Percentiles rank a stretch among this genome's conserved stretches.
phyloP scores from a whole-genome alignment of 1,284 basidiomycete genomes.

The Malassezia dermatis region DNA sequence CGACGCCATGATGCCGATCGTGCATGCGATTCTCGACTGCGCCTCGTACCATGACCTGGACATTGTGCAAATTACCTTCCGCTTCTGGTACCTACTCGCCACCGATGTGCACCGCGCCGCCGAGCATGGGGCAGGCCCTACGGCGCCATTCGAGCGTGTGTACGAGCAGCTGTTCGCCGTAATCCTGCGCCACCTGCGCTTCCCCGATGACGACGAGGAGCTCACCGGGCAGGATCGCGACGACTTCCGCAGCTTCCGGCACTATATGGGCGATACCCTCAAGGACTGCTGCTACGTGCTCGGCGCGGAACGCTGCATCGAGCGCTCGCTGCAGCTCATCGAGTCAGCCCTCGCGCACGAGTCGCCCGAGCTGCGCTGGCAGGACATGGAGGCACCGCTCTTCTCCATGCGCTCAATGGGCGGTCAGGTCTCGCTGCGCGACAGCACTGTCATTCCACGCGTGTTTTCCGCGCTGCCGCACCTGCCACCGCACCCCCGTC shows the following conservation, averaged over 20 bases:
- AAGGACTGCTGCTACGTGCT: constrained; percentile 97
- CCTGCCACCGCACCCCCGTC: constrained; percentile 77
- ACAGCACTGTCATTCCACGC: constrained; percentile 76
- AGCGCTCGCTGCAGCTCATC: constrained; percentile 70
- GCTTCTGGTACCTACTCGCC: constrained; percentile 78
- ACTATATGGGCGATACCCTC: constrained; percentile 96
- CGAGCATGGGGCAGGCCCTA: constrained; percentile 20
- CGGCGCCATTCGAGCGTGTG: constrained; percentile 60
- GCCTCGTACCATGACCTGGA: constrained; percentile 87
- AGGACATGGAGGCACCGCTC: constrained; percentile 91
- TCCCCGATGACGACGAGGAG: constrained; percentile 61
- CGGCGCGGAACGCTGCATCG: constrained; percentile 72
- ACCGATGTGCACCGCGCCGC: constrained; percentile 16
- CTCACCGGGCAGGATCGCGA: constrained; percentile 77
- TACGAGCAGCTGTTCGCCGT: constrained; percentile 74
- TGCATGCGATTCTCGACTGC: constrained; percentile 87
- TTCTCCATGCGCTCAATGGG: constrained; percentile 99
- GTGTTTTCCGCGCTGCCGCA: constrained; percentile 89
- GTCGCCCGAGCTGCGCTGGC: constrained; percentile 58
- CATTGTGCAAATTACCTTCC: constrained; percentile 93
- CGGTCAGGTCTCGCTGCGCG: constrained; percentile 73
- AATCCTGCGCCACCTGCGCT: constrained; percentile 84
- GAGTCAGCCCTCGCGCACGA: constrained; percentile 56
- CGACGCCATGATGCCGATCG: constrained; percentile 80
- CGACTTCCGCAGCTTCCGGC: constrained; percentile 85